Evolutionary conservation across 2,329 filamentous ascomycete species (phyloP).

Genomic region (Lachnellula suecica): DNA sequence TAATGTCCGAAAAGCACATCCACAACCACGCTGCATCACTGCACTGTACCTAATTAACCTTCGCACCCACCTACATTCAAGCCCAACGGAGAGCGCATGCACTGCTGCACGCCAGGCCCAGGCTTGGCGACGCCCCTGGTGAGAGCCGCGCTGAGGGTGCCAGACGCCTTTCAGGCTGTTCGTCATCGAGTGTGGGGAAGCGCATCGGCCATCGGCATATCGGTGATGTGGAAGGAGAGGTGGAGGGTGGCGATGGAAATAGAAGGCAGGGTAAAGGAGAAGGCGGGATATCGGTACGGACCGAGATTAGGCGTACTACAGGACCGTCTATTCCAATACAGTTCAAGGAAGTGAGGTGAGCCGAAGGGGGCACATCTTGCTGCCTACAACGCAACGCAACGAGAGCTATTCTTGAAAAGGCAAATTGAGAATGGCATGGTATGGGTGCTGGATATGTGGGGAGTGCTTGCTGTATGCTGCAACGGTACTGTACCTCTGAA

Average conservation of each 20-base stretch:
- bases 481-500: background rate
- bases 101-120: background rate
- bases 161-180: slow-evolving; percentile 7
- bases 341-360: background rate
- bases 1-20: no score
- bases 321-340: background rate
- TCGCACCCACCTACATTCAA: background rate
- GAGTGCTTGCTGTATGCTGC: background rate
- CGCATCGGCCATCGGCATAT: background rate
- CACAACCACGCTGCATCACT: no score
- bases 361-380: background rate
- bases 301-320: background rate
- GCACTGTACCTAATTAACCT: background rate
- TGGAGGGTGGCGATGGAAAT: background rate
- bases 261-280: background rate
- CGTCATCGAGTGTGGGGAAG: slow-evolving; percentile 1
- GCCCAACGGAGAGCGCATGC: no score
- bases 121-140: no score
- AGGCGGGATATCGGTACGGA: background rate
- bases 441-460: background rate
- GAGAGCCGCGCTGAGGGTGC: no score
- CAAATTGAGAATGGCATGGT: no score
- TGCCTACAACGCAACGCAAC: no score
- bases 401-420: background rate
- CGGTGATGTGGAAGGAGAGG: background rate